These are phyloP conservation scores for Coemansia sp. DNA, from an alignment of 192 early-diverging fungal species.

Conservation along the genomic window DNA sequence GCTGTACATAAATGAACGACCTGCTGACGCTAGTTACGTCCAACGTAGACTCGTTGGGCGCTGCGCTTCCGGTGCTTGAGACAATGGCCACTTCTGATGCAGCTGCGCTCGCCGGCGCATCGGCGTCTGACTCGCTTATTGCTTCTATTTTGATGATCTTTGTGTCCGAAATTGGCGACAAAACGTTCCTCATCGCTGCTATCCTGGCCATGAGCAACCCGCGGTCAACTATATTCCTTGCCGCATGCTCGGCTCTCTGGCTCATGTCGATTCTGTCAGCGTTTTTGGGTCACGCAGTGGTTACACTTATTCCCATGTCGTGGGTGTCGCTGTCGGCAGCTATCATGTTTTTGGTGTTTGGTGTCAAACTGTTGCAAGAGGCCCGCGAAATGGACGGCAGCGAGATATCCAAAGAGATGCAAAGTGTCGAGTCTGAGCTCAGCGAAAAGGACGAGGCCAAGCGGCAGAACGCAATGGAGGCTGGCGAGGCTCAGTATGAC, in stretches of 20 bases:
- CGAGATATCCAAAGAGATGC: slow-evolving; percentile 86
- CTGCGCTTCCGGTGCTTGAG: not conserved
- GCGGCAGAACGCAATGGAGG: slow-evolving; percentile 59
- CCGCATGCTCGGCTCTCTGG: slow-evolving; percentile 80
- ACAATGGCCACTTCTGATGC: slow-evolving; percentile 10
- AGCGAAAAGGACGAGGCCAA: slow-evolving; percentile 65
- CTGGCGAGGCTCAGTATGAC: slow-evolving; percentile 39
- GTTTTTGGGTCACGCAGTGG: slow-evolving; percentile 83
- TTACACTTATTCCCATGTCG: slow-evolving; percentile 78
- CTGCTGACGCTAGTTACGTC: not conserved
- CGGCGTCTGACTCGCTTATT: slow-evolving; percentile 45
- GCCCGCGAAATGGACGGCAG: slow-evolving; percentile 81
- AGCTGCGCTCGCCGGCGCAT: slow-evolving; percentile 1
- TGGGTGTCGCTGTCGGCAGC: slow-evolving; percentile 86
- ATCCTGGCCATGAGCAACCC: slow-evolving; percentile 98
- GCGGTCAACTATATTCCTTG: slow-evolving; percentile 84
- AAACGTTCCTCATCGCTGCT: slow-evolving; percentile 97
- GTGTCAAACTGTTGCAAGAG: slow-evolving; percentile 82
- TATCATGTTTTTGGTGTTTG: slow-evolving; percentile 90
- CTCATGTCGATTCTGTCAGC: slow-evolving; percentile 97
- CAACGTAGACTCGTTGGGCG: not conserved
- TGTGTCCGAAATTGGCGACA: slow-evolving; percentile 98
- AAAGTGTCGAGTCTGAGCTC: slow-evolving; percentile 86
- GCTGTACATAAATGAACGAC: slow-evolving; percentile 9
- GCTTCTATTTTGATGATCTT: slow-evolving; percentile 82